Conservation (phyloP, 805 yeast species). For the Yarrowia osloensis region DNA sequence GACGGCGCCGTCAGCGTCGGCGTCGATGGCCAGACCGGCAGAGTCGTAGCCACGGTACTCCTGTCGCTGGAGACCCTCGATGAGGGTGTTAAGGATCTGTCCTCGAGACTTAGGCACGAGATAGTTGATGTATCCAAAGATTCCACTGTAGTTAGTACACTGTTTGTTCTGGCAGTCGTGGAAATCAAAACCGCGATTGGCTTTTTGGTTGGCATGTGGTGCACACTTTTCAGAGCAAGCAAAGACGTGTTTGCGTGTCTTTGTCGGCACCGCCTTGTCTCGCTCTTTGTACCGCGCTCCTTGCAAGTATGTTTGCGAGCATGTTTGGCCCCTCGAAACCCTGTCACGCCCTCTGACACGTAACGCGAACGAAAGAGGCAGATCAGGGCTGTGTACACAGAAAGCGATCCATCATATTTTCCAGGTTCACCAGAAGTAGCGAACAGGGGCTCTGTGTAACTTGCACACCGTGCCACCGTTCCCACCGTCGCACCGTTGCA, state of each 20-base stretch:
- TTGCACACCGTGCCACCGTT: no score
- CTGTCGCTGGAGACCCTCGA: conserved; percentile 72
- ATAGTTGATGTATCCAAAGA: conserved; percentile 96
- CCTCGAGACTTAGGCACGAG: conserved; percentile 90
- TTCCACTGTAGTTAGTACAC: conserved; percentile 62
- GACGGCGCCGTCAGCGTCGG: conserved; percentile 72
- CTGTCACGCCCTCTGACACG: conserved; percentile 19
- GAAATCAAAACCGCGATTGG: neutral
- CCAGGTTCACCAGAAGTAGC: no score
- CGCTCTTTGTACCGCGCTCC: neutral
- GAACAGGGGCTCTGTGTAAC: neutral
- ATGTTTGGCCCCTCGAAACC: conserved; percentile 12
- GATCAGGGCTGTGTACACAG: neutral
- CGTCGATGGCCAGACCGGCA: conserved; percentile 94
- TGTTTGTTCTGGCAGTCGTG: no score
- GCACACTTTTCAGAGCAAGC: conserved; percentile 5
- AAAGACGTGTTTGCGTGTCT: neutral
- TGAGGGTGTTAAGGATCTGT: conserved; percentile 82
- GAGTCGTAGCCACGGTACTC: conserved; percentile 99
- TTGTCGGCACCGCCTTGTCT: neutral
- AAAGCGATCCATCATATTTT: neutral
- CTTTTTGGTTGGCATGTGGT: neutral
- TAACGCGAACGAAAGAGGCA: neutral
- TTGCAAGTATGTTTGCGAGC: conserved; percentile 8
- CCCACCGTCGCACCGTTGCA: no score